Conservation (phyloP, 257 asterid genomes). For the Thymus mandschuricus region DNA sequence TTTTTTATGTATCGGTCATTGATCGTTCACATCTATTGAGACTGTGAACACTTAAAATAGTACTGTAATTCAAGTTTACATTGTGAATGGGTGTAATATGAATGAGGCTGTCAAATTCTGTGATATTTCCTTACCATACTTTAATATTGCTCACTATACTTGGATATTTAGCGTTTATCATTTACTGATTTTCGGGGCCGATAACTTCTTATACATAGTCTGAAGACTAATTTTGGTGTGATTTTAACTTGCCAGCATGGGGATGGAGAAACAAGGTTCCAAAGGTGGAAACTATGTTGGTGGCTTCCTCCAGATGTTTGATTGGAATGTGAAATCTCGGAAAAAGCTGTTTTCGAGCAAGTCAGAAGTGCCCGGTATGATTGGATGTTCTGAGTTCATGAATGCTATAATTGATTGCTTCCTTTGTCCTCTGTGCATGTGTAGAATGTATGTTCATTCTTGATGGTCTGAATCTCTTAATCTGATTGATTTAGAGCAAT, state of each 20-base stretch:
- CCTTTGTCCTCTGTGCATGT: neutral
- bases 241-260: slow-evolving; percentile 46
- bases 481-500: slow-evolving; percentile 57
- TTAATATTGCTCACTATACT: slow-evolving; percentile 11
- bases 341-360: slow-evolving; percentile 82
- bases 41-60: too few species aligned
- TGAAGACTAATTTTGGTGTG: slow-evolving; percentile 28
- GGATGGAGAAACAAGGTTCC: slow-evolving; percentile 67
- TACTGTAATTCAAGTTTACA: too few species aligned
- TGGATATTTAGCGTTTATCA: neutral
- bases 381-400: neutral
- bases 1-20: too few species aligned
- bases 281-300: slow-evolving; percentile 79
- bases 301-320: slow-evolving; percentile 86
- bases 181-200: neutral
- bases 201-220: slow-evolving; percentile 18
- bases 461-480: slow-evolving; percentile 11
- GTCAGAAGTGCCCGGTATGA: slow-evolving; percentile 65
- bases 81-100: too few species aligned
- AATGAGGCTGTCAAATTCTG: too few species aligned
- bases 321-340: slow-evolving; percentile 89
- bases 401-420: neutral
- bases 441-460: neutral
- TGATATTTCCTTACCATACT: too few species aligned
- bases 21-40: too few species aligned